Base-by-base conservation (phyloP, 23 red algal genomes). In the Gracilaria domingensis region DNA sequence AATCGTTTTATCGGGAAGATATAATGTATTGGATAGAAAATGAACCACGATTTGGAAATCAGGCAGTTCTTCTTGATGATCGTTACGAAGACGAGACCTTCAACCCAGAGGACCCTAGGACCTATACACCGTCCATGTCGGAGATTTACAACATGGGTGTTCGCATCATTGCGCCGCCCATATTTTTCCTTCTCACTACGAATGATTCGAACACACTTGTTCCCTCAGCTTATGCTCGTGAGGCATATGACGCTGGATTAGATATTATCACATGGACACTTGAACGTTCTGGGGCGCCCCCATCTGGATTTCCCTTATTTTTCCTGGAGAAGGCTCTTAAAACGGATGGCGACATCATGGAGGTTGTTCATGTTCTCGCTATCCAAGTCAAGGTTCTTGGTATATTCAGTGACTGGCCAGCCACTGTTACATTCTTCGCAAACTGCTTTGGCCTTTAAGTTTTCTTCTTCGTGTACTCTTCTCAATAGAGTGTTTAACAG, bases 201-300 rank as follows among this genome's bases (percentile, higher is more conserved):
- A n/a, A 79, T 30, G 59, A 84, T 39, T 66, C 47, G 17, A 40
- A 77, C 20, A 64, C 26, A 25, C 23, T 89, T 24, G 38, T 57
- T 33, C 66, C 37, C 12, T 53, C 70, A 33, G 24, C 49, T 56
- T 89, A 89, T 34, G 86, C 70, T 21, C n/a, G 32, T 29, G 70
- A 26, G 40, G 85, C 85, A 21, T n/a, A 8, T n/a, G 45, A 74
- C 38, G 67, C 66, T 29, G 85, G 85, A 38, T 26, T 88, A 14
- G 70, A 88, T 51, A 40, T 88, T 56, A 55, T 88, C 29, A 72
- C 85, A 21, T 88, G 85, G 85, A 88, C 85, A 42, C 70, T 88
- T 7, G 85, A 88, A 59, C 85, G 85, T 20, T 76, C 62, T 50
- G 85, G 85, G 20, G 66, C 65, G 6, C 34, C 36, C 4, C 34